Evolutionary conservation across 164 flowering plant genomes (phyloP).

Genomic region (Umbellularia californica): DNA sequence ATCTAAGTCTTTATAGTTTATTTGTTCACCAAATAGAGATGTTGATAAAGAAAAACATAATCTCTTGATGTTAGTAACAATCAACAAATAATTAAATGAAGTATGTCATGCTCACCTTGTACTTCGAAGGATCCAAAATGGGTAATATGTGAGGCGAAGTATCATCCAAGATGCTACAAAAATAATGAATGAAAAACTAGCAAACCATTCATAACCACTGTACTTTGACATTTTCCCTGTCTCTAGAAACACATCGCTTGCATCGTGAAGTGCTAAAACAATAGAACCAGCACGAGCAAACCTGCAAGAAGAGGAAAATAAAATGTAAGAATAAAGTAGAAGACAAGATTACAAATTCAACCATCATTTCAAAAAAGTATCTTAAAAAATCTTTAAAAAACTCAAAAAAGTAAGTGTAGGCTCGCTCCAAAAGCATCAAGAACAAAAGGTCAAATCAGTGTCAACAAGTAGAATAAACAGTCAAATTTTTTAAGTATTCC

Average conservation of each 20-base stretch:
- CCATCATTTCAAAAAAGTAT: too few relatives aligned
- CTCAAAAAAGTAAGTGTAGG: too few relatives aligned
- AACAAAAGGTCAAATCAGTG: not conserved
- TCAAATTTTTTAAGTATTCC: too few relatives aligned
- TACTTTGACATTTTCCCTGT: conserved; percentile 93
- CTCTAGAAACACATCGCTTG: conserved; percentile 88
- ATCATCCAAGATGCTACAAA: conserved; percentile 76
- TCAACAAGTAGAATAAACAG: not conserved
- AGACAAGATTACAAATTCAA: not conserved
- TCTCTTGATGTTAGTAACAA: not conserved
- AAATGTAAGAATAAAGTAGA: not conserved
- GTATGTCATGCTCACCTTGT: conserved; percentile 53
- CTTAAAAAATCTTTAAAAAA: too few relatives aligned
- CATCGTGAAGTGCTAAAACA: conserved; percentile 96
- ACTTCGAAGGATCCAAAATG: conserved; percentile 90
- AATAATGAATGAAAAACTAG: conserved; percentile 65
- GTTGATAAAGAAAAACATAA: not conserved
- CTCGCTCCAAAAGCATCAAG: not conserved
- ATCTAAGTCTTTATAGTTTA: too few relatives aligned
- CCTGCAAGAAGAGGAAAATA: conserved; percentile 39
- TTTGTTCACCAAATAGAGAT: not conserved
- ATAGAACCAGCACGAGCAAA: conserved; percentile 89
- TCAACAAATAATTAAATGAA: conserved; percentile 1
- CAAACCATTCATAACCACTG: conserved; percentile 62
- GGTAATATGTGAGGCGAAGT: conserved; percentile 83